Base-by-base conservation (phyloP, 2,329 filamentous ascomycete genomes). In the Pseudopithomyces chartarum region DNA sequence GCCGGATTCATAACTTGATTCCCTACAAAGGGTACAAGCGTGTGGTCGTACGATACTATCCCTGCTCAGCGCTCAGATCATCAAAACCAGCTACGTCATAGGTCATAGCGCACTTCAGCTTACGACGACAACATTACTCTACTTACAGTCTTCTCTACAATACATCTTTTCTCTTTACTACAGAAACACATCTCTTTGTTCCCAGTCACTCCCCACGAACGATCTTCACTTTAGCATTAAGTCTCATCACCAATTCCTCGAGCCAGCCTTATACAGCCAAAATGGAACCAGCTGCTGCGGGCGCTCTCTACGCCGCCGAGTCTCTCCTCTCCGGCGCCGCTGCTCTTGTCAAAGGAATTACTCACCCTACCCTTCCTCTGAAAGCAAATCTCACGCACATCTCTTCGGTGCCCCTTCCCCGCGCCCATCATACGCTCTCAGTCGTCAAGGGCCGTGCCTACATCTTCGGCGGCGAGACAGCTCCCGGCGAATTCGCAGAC, bases 401-500 rank as follows among this genome's bases (percentile, higher is more conserved):
- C 50, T 77, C 66, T 57, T 65, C 77, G 61, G 62, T 78, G 57
- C 56, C 73, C 55, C 75, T 87, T 11, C 76, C 78, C 6, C 78
- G 83, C 52, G 78, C 79, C 8, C 70, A 80, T 43, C 84, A 86
- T 68, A 82, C 81, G 2, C 63, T 85, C 46, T 83, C 81, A 3
- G 71, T 84, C 44, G 76, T 86, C 59, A 80, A 80, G 56, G 78
- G 81, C 51, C 80, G 81, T 59, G 82, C 82, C 29, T 85, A 85
- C 65, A 80, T 86, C 52, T 85, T 85, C 59, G 83, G 84, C 6
- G 84, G 84, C 51, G 76, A 80, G 63, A 70, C 62, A 1, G 65
- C 69, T 42, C 65, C 39, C 64, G 76, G 58, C 58, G 74, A 55
- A 38, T 73, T 84, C 23, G 82, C 81, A 32, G 76, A 78, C 53